Evolutionary conservation across 768 basidiomycete species (phyloP).

Genomic region (Phylloporus rhodoxanthus): DNA sequence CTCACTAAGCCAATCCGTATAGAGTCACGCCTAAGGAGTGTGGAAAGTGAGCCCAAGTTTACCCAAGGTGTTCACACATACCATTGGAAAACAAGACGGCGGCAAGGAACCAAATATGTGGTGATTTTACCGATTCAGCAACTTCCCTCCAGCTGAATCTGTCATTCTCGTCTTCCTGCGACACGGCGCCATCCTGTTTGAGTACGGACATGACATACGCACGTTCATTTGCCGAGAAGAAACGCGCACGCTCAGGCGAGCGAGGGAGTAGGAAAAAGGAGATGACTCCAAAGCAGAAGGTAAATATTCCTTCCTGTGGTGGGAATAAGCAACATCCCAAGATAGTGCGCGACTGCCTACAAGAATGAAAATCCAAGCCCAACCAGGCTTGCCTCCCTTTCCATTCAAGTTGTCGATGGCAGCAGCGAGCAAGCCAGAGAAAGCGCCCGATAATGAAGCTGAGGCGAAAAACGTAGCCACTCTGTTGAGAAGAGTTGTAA

Average conservation of each 20-base stretch:
- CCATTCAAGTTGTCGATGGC: slow-evolving; percentile 50
- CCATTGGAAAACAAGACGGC: slow-evolving; percentile 50
- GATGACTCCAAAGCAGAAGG: slow-evolving; percentile 46
- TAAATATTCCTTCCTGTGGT: slow-evolving; percentile 50
- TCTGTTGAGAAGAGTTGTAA: slow-evolving; percentile 15
- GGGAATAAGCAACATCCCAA: background rate
- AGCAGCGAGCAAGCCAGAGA: slow-evolving; percentile 55
- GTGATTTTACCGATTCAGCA: slow-evolving; percentile 39
- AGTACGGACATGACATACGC: slow-evolving; percentile 33
- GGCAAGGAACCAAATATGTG: slow-evolving; percentile 49
- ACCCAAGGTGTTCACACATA: slow-evolving; percentile 17
- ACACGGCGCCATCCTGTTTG: slow-evolving; percentile 25
- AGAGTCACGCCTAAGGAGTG: slow-evolving; percentile 8
- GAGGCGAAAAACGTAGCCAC: slow-evolving; percentile 36
- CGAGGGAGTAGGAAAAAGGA: slow-evolving; percentile 45
- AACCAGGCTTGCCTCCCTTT: slow-evolving; percentile 43
- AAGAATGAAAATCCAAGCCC: slow-evolving; percentile 53
- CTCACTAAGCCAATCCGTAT: slow-evolving; percentile 20
- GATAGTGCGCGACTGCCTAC: slow-evolving; percentile 23
- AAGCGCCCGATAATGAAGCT: slow-evolving; percentile 52
- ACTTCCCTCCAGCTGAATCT: slow-evolving; percentile 53
- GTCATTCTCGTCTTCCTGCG: slow-evolving; percentile 38
- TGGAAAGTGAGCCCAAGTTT: background rate
- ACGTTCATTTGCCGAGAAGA: slow-evolving; percentile 43
- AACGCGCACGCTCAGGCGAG: slow-evolving; percentile 38